Evolutionary conservation across 2,329 filamentous ascomycete genomes (phyloP).

Genomic region (Biscogniauxia marginata): DNA sequence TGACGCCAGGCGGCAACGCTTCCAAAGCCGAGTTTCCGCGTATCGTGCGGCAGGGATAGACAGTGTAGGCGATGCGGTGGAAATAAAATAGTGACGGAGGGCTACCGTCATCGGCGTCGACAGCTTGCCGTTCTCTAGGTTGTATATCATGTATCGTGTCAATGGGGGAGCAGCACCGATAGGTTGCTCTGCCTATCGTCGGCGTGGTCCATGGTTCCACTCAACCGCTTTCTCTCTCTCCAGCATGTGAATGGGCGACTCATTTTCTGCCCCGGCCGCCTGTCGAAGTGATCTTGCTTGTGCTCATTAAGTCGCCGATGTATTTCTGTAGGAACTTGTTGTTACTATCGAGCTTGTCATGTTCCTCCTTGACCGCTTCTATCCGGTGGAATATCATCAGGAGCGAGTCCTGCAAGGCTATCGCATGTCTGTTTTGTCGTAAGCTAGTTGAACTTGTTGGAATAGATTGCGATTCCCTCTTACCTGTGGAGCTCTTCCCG

Average conservation of each 20-base stretch:
- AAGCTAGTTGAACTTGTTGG: conserved; percentile 1
- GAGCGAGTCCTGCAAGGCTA: conserved; percentile 83
- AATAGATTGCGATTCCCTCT: conserved; percentile 20
- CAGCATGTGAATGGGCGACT: conserved; percentile 19
- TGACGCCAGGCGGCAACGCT: conserved; percentile 18
- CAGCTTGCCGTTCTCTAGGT: neutral
- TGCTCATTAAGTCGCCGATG: conserved; percentile 92
- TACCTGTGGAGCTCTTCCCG: conserved; percentile 63
- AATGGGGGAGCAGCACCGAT: neutral
- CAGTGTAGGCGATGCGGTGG: neutral
- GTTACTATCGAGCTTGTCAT: conserved; percentile 94
- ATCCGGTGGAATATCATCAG: conserved; percentile 89
- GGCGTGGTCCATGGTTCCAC: neutral
- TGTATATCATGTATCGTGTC: neutral
- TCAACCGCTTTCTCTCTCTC: neutral
- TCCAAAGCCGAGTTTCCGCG: conserved; percentile 14
- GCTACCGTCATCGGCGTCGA: neutral
- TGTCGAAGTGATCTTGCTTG: conserved; percentile 68
- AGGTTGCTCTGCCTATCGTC: neutral
- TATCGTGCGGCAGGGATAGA: conserved; percentile 5
- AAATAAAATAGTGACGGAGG: neutral
- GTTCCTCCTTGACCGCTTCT: conserved; percentile 89
- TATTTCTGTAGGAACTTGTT: conserved; percentile 98
- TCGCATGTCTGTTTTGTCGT: conserved; percentile 67
- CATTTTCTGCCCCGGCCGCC: conserved; percentile 54